A percentile compares a stretch with the other conserved stretches of the same genome.
Evolutionary conservation across 495 filamentous ascomycete genomes (phyloP).

Genomic region (Geoglossum glabrum): DNA sequence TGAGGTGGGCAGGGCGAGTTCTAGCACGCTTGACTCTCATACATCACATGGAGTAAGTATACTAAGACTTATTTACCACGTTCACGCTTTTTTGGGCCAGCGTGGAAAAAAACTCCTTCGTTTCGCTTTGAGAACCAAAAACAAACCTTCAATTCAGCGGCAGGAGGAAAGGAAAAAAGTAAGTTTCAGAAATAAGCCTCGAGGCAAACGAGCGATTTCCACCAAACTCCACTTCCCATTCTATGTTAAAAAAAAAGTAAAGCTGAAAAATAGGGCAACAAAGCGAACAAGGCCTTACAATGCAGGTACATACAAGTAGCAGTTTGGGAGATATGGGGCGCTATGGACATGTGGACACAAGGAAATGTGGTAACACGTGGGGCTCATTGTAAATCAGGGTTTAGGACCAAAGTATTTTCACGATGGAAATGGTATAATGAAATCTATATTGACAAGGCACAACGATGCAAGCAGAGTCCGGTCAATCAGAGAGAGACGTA

Average conservation of each 20-base stretch:
- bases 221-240: neutral
- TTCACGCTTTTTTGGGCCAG: no score
- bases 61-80: no score
- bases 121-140: no score
- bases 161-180: neutral
- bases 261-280: neutral
- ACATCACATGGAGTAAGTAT: no score
- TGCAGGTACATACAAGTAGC: neutral
- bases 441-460: neutral
- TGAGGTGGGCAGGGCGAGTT: neutral
- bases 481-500: neutral
- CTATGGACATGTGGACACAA: neutral
- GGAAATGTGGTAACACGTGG: neutral
- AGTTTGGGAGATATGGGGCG: neutral
- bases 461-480: neutral
- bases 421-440: neutral
- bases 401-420: neutral
- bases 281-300: neutral
- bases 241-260: neutral
- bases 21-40: neutral
- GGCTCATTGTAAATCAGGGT: neutral
- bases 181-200: neutral
- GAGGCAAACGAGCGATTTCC: conserved; percentile 1
- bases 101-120: no score
- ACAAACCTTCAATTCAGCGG: no score